Conservation (phyloP, 2,329 filamentous ascomycete species). For the Fusarium chaquense region DNA sequence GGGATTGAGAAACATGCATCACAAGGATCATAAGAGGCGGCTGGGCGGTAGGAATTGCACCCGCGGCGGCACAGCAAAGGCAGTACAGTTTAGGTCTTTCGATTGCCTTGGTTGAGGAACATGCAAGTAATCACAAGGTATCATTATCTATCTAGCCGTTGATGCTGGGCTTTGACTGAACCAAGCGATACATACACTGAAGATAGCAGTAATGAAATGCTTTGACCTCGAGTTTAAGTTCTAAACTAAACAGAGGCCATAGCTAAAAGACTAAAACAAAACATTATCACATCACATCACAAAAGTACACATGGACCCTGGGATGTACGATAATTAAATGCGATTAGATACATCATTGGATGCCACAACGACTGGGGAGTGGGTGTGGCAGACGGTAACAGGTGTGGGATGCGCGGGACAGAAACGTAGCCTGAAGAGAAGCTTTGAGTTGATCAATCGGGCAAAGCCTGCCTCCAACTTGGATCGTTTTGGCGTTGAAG, state of each 20-base stretch:
- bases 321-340: slow-evolving; percentile 19
- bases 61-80: slow-evolving; percentile 32
- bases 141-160: slow-evolving; percentile 16
- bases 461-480: slow-evolving; percentile 8
- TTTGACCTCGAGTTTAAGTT: slow-evolving; percentile 1
- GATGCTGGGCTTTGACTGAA: neutral
- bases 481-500: slow-evolving; percentile 6
- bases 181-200: neutral
- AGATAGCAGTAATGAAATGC: neutral
- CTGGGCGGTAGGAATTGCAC: slow-evolving; percentile 38
- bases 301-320: slow-evolving; percentile 18
- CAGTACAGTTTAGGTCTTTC: neutral
- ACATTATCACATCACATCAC: neutral
- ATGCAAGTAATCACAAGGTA: slow-evolving; percentile 31
- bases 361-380: slow-evolving; percentile 12
- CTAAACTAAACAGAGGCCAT: slow-evolving; percentile 17
- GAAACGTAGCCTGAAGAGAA: slow-evolving; percentile 12
- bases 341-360: slow-evolving; percentile 36
- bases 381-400: slow-evolving; percentile 18
- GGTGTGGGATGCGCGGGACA: slow-evolving; percentile 36
- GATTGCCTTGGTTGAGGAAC: slow-evolving; percentile 12
- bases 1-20: slow-evolving; percentile 16
- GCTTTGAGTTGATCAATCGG: slow-evolving; percentile 4
- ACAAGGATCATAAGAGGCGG: slow-evolving; percentile 21
- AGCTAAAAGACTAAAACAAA: slow-evolving; percentile 7